These are phyloP conservation scores for Meira nashicola DNA, from an alignment of 1,284 basidiomycete genomes.

Conservation along the genomic window DNA sequence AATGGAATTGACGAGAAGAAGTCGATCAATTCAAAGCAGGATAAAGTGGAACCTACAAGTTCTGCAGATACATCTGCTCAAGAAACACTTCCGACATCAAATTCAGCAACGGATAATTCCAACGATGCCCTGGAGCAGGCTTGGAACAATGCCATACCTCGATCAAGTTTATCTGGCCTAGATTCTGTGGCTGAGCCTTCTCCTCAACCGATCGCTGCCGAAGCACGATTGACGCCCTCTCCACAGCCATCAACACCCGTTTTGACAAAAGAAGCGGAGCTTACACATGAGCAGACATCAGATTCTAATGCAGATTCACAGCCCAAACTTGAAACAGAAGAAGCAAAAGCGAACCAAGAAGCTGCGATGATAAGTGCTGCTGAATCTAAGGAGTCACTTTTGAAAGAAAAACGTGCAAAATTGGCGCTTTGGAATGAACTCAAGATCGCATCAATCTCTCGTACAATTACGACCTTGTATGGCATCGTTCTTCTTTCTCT, in stretches of 20 bases:
- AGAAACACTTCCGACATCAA: background rate
- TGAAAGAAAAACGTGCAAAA: slow-evolving; percentile 21
- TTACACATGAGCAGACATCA: too few relatives aligned
- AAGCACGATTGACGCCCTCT: background rate
- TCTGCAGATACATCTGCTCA: background rate
- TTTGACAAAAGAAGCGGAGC: background rate
- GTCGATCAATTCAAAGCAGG: background rate
- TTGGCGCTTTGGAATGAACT: slow-evolving; percentile 50
- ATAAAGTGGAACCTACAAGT: background rate
- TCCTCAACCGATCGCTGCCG: background rate
- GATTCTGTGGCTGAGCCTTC: background rate
- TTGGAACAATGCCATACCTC: slow-evolving; percentile 4
- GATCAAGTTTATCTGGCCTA: background rate
- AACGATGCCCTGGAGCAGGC: slow-evolving; percentile 7
- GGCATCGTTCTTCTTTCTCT: slow-evolving; percentile 73
- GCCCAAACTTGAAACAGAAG: too few relatives aligned
- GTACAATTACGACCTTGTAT: slow-evolving; percentile 78
- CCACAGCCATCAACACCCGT: background rate
- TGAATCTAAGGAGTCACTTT: background rate
- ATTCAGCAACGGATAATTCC: too few relatives aligned
- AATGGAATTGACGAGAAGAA: background rate
- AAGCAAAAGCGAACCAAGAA: too few relatives aligned
- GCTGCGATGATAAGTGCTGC: too few relatives aligned
- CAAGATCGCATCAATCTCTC: slow-evolving; percentile 63
- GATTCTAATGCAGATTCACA: too few relatives aligned